Evolutionary conservation across 352 stramenopile genomes (phyloP).

Genomic region (Pythium diclinum): DNA sequence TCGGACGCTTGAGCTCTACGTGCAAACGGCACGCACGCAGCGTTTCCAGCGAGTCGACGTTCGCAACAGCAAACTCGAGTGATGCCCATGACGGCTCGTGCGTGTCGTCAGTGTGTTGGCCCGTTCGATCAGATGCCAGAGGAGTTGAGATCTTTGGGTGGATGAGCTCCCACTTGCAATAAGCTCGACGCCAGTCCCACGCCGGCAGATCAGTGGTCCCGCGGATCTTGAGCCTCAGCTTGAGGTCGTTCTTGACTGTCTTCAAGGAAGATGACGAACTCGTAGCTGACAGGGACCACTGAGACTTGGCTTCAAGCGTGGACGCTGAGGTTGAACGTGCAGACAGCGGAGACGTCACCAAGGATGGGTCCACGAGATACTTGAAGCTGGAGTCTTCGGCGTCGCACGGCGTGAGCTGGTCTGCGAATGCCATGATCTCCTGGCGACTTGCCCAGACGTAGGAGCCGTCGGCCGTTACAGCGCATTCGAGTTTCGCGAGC

Average conservation of each 20-base stretch:
- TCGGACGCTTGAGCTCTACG: constrained; percentile 16
- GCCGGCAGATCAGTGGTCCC: neutral
- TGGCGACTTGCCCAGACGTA: constrained; percentile 21
- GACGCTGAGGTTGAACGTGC: neutral
- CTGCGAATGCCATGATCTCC: constrained; percentile 18
- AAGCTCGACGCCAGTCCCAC: neutral
- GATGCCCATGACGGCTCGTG: constrained; percentile 6
- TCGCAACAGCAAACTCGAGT: constrained; percentile 7
- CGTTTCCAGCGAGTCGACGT: constrained; percentile 10
- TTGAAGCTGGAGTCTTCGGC: neutral
- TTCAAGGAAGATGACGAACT: neutral
- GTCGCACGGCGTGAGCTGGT: constrained; percentile 12
- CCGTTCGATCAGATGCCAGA: neutral
- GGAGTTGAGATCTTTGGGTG: neutral
- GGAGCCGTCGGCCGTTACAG: constrained; percentile 12
- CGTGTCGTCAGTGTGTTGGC: neutral
- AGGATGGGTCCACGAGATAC: neutral
- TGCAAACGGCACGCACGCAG: constrained; percentile 13
- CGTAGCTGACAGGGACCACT: neutral
- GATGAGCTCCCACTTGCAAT: neutral
- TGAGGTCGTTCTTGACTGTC: neutral
- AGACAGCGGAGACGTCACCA: neutral
- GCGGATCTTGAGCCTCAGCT: neutral
- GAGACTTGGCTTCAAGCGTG: neutral
- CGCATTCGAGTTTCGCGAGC: constrained; percentile 17